phyloP scores from a whole-genome alignment of 192 early-diverging fungal genomes.

The Gonapodya sp. region DNA sequence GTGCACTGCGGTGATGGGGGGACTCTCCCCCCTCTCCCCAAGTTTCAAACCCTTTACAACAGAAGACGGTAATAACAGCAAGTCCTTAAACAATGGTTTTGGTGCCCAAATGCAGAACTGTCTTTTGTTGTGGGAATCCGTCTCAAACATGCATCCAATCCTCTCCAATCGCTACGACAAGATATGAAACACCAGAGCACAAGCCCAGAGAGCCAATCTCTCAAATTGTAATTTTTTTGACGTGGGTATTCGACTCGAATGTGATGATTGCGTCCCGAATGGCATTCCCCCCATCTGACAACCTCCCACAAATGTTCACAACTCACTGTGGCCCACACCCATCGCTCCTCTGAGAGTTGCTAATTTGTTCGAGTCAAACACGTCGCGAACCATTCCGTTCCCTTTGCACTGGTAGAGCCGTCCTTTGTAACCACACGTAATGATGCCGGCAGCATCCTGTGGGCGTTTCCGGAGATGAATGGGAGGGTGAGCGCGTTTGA shows the following conservation, averaged over 20 bases:
- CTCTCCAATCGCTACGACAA: too few species aligned
- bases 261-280: background rate
- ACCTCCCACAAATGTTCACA: background rate
- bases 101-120: too few species aligned
- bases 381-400: constrained; percentile 98
- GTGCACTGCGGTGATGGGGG: too few species aligned
- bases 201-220: background rate
- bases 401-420: constrained; percentile 97
- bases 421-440: constrained; percentile 94
- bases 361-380: constrained; percentile 76
- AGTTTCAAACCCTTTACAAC: too few species aligned
- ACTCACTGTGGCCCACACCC: constrained; percentile 94
- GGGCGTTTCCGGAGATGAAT: too few species aligned
- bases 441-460: constrained; percentile 98
- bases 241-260: constrained; percentile 2
- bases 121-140: too few species aligned
- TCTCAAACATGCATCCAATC: too few species aligned
- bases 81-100: too few species aligned
- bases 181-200: background rate
- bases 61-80: too few species aligned
- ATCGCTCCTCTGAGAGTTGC: constrained; percentile 71
- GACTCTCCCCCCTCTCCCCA: too few species aligned
- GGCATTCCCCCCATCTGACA: too few species aligned
- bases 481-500: too few species aligned
- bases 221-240: background rate